Conservation (phyloP, 495 filamentous ascomycete genomes). For the Cercophora newfieldiana region DNA sequence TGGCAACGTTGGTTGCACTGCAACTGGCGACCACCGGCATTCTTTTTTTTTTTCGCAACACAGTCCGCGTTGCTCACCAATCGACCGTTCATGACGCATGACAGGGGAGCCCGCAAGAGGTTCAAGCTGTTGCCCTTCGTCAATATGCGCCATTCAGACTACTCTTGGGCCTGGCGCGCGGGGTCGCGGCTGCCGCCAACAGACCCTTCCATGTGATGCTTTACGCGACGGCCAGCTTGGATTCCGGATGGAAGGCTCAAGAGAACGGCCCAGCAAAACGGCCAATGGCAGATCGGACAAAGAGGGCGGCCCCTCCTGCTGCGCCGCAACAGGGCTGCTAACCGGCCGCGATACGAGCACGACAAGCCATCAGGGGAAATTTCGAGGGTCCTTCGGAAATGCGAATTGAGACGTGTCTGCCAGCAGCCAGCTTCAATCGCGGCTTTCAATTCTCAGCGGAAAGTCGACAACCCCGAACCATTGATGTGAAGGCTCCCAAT, state of each 20-base stretch:
- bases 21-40: background rate
- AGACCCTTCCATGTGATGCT: too few relatives aligned
- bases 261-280: background rate
- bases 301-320: background rate
- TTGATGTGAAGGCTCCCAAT: background rate
- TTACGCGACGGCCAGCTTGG: too few relatives aligned
- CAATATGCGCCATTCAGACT: too few relatives aligned
- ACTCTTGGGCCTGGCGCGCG: too few relatives aligned
- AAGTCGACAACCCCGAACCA: background rate
- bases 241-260: background rate
- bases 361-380: background rate
- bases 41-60: background rate
- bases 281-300: background rate
- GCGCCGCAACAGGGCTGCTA: background rate
- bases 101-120: too few relatives aligned
- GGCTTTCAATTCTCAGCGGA: background rate
- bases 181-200: too few relatives aligned
- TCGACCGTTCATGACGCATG: too few relatives aligned
- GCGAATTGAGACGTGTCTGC: background rate
- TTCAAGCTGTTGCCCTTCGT: too few relatives aligned
- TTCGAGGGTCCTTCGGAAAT: background rate
- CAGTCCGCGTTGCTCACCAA: background rate
- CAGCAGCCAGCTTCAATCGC: background rate
- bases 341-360: background rate
- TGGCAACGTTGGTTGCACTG: background rate